Evolutionary conservation across 495 filamentous ascomycete species (phyloP), one percentile per base, ranked within the genome.

Genomic region (Bryoglossum gracile): DNA sequence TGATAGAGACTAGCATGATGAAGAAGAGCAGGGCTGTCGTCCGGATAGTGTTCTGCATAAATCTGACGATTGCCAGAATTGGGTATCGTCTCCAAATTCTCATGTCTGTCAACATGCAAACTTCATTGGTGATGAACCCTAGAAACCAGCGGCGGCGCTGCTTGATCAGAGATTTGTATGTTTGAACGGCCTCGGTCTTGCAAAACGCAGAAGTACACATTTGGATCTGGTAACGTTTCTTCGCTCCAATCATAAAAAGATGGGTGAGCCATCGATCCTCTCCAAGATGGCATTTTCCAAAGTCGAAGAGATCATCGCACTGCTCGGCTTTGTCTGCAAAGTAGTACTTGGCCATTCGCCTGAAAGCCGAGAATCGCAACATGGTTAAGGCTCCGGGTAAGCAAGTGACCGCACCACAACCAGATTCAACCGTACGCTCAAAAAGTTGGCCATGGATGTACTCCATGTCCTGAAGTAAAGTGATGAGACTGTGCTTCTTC

Each of bases 251-350:
- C 92, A 98, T 98, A 72, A 98, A 96, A 46, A 98, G 77, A 71
- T 98, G 92, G 2, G 92, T 98, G 48, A 98, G 73, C 91, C 92
- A 97, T 35, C 92, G 78, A 67, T 98, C 92, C 67, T 98, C 92
- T 8, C 92, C 92, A 38, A 98, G 68, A 67, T 98, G 90, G 57
- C 87, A 90, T 66, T 96, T 97, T 32, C 85, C 89, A 54, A 86
- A 98, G 62, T 98, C 92, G 62, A 98, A 98, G 16, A 97, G 74
- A 68, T 98, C 92, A 33, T 94, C 87, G 59, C 89, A 94, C 62
- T 94, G 86, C 63, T 95, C 92, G 13, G 88, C 88, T 61, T 96
- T 95, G 67, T 97, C 92, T 11, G 92, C 88, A 61, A 98, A 98
- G 69, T 98, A 98, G 68, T 95, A 95, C 62, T 95, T 95, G 54